Evolutionary conservation across 805 yeast species (phyloP).

Genomic region (Yamadazyma endophytica): DNA sequence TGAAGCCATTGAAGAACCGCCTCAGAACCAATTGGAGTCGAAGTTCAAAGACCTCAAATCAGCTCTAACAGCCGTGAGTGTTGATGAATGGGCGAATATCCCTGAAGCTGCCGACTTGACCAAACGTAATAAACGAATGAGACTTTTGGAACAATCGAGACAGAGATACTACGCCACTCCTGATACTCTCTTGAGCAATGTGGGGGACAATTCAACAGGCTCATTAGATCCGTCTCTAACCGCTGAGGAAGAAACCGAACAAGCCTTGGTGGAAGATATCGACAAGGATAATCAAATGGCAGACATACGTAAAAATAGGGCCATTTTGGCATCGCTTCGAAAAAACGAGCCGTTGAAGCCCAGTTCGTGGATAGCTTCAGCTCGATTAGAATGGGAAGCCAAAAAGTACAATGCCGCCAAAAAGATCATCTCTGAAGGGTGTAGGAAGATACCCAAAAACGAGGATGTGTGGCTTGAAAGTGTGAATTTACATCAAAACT

Average conservation of each 20-base stretch:
- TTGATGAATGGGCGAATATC: slow-evolving; percentile 71
- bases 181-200: no score
- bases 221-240: neutral
- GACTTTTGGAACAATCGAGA: slow-evolving; percentile 57
- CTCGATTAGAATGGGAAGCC: slow-evolving; percentile 69
- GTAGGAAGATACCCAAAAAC: slow-evolving; percentile 57
- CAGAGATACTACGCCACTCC: slow-evolving; percentile 81
- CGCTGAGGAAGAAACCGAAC: slow-evolving; percentile 32
- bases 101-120: slow-evolving; percentile 93
- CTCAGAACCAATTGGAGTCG: slow-evolving; percentile 13
- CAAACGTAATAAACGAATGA: slow-evolving; percentile 64
- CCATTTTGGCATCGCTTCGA: slow-evolving; percentile 62
- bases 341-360: slow-evolving; percentile 70
- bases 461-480: slow-evolving; percentile 84
- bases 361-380: slow-evolving; percentile 83
- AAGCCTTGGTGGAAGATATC: slow-evolving; percentile 12
- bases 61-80: slow-evolving; percentile 52
- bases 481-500: slow-evolving; percentile 53
- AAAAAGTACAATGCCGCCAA: slow-evolving; percentile 55
- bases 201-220: no score
- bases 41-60: slow-evolving; percentile 70
- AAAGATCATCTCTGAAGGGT: slow-evolving; percentile 66
- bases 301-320: slow-evolving; percentile 56
- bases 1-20: slow-evolving; percentile 8
- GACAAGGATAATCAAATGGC: slow-evolving; percentile 35